phyloP scores from a whole-genome alignment of 2,329 filamentous ascomycete species.

The Grosmannia serpens region DNA sequence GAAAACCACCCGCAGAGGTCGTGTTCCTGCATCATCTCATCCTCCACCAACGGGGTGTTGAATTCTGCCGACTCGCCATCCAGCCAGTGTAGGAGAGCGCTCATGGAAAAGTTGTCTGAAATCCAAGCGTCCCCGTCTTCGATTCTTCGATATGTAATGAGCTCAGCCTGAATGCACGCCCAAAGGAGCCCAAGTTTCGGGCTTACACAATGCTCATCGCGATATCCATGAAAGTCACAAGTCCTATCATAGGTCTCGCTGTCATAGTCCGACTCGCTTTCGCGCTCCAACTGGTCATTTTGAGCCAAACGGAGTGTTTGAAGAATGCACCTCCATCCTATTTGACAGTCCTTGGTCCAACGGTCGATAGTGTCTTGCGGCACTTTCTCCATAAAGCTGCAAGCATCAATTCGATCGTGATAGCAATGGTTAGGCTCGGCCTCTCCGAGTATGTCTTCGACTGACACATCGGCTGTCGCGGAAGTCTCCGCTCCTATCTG shows the following conservation, averaged over 20 bases:
- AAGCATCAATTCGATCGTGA: not conserved
- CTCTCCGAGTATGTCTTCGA: not conserved
- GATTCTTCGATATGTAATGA: conserved; percentile 2
- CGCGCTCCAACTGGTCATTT: not conserved
- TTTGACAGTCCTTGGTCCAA: not conserved
- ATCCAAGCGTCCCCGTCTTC: not conserved
- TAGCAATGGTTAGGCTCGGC: not conserved
- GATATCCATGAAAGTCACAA: too few species aligned
- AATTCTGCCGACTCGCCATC: not conserved
- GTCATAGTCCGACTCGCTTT: not conserved
- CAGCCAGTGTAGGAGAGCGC: not conserved
- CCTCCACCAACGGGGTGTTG: not conserved
- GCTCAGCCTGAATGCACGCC: conserved; percentile 1
- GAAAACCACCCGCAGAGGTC: not conserved
- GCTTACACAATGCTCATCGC: not conserved
- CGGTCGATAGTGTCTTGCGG: not conserved
- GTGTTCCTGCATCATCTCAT: not conserved
- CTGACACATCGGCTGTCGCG: not conserved
- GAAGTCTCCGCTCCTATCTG: not conserved
- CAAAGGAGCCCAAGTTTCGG: not conserved
- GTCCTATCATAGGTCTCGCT: not conserved
- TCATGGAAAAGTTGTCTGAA: not conserved
- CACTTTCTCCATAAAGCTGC: not conserved
- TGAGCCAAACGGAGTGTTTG: not conserved
- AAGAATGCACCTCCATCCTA: not conserved